Evolutionary conservation across 441 rosid species (phyloP).

Genomic region (Populus trichocarpa): DNA sequence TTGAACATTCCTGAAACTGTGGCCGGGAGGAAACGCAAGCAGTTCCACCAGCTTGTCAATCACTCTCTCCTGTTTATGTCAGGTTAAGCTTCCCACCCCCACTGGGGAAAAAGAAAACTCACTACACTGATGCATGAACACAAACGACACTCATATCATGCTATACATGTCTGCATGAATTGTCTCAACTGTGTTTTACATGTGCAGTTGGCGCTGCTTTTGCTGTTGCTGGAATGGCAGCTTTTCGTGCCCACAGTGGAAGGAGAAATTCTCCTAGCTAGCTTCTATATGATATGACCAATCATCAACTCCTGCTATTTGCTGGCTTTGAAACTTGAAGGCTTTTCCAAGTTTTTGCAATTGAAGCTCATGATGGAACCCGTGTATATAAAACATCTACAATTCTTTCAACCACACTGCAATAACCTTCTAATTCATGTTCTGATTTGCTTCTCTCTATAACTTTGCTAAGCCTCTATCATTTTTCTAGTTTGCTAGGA

Average conservation of each 20-base stretch:
- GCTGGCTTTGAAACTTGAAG: not conserved
- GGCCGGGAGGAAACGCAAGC: slow-evolving; percentile 76
- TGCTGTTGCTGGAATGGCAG: slow-evolving; percentile 77
- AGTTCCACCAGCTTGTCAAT: slow-evolving; percentile 68
- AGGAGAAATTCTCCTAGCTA: slow-evolving; percentile 64
- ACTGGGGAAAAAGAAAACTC: not conserved
- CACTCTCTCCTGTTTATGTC: slow-evolving; percentile 87
- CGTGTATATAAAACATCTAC: not conserved
- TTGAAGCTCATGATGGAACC: not conserved
- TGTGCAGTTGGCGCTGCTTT: slow-evolving; percentile 84
- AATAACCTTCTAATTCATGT: not conserved
- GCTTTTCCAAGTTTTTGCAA: slow-evolving; percentile 1
- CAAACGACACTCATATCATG: not conserved
- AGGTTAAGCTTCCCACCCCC: slow-evolving; percentile 35
- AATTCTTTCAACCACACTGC: not conserved
- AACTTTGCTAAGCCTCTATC: not conserved
- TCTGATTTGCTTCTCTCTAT: not conserved
- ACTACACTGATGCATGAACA: slow-evolving; percentile 11
- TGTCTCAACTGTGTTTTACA: slow-evolving; percentile 18
- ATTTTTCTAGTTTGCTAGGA: not conserved
- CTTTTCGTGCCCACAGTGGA: slow-evolving; percentile 66
- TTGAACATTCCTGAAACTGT: slow-evolving; percentile 91
- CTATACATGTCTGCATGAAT: not conserved
- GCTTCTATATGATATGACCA: not conserved
- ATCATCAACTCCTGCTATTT: slow-evolving; percentile 1